Conservation (phyloP, 23 red algal genomes). For the Gracilaria gracilis region DNA sequence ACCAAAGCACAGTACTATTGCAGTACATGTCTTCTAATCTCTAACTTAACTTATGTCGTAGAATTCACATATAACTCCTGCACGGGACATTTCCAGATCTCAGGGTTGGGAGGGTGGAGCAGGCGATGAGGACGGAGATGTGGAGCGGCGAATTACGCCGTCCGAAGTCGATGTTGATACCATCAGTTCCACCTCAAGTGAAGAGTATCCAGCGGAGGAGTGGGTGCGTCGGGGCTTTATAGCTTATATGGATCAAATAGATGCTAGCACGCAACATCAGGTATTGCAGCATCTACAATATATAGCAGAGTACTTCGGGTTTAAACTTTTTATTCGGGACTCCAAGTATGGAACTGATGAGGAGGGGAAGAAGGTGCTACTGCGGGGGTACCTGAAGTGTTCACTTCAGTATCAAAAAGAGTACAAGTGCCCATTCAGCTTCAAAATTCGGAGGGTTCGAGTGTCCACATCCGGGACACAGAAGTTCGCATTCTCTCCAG, state of each 20-base stretch:
- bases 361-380: neutral
- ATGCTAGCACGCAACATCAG: neutral
- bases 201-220: neutral
- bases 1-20: too few relatives aligned
- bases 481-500: too few relatives aligned
- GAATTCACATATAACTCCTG: too few relatives aligned
- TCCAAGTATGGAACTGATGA: too few relatives aligned
- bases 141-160: too few relatives aligned
- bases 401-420: neutral
- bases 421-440: neutral
- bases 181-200: neutral
- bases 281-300: neutral
- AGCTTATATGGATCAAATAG: neutral
- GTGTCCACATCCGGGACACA: neutral
- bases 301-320: neutral
- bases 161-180: too few relatives aligned
- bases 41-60: too few relatives aligned
- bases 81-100: too few relatives aligned
- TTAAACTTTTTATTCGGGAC: too few relatives aligned
- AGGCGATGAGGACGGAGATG: neutral
- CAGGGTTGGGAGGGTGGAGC: too few relatives aligned
- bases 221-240: neutral
- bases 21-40: too few relatives aligned
- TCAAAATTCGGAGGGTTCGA: neutral
- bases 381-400: neutral